Evolutionary conservation across 352 stramenopile species (phyloP), one percentile per base, ranked within the genome.

Genomic region (Proteromonas lacertae): DNA sequence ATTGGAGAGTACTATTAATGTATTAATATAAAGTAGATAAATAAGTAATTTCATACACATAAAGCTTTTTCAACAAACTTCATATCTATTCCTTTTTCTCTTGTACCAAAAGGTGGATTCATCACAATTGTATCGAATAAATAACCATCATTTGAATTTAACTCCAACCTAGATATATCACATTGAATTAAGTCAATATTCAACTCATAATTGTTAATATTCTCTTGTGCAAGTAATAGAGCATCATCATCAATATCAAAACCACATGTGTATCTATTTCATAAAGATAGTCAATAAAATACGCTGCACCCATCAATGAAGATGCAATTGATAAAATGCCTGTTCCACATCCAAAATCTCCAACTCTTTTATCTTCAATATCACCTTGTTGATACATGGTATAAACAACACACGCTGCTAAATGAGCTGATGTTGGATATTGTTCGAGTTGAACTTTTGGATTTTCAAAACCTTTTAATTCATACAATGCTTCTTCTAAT

Each of bases 401-500:
- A n/a, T 34, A 40, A 20, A 53, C 29, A 16, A 51, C 43, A 22
- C 46, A 21, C 20, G 45, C 32, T 3, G 46, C 46, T 16, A 53
- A 21, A 35, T 53, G 45, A 22, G 46, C 32, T 21, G 45, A 45
- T n/a, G 46, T 53, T 6, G 41, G 46, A 26, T 53, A 53, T 38
- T 53, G 46, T 36, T 53, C 46, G 2, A 53, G 45, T n/a, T 52
- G 42, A 20, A 24, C 32, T 12, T 53, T 55, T 8, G 46, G 46
- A 31, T 46, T 21, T 4, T 21, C 19, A 43, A 42, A 42, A 22
- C 28, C 14, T 30, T 51, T 23, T 14, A 53, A 42, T 22, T 17
- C 12, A 17, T 18, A 12, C 37, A 42, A 17, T 3, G 25, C 19
- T n/a, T n/a, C 19, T 14, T 42, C 37, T 4, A 42, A n/a, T n/a